Evolutionary conservation across 2,329 filamentous ascomycete genomes (phyloP).

Genomic region (Amesomyces nigricolor): DNA sequence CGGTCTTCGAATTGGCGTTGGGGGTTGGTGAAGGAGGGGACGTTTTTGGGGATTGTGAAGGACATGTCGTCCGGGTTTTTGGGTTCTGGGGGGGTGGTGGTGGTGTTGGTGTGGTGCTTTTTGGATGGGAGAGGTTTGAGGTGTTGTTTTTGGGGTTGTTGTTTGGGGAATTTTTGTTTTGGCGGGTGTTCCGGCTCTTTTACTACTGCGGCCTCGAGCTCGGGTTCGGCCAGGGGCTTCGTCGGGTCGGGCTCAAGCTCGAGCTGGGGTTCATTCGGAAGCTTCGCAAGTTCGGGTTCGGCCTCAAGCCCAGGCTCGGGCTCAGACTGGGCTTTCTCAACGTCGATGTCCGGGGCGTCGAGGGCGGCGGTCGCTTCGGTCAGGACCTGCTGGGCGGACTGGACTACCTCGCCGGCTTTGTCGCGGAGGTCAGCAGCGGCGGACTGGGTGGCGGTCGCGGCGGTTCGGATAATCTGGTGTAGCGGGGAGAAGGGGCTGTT

Average conservation of each 20-base stretch:
- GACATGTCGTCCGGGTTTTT: constrained; percentile 43
- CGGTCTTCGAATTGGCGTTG: constrained; percentile 61
- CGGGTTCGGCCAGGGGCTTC: too few relatives aligned
- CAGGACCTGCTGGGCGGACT: constrained; percentile 15
- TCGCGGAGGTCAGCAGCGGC: constrained; percentile 40
- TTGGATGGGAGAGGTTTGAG: too few relatives aligned
- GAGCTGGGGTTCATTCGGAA: too few relatives aligned
- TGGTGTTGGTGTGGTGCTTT: too few relatives aligned
- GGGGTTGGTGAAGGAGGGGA: constrained; percentile 62
- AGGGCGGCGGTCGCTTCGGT: constrained; percentile 2
- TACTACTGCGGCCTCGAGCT: too few relatives aligned
- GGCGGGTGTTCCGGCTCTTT: background rate
- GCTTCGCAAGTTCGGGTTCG: too few relatives aligned
- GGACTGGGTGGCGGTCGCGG: constrained; percentile 41
- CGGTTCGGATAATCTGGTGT: constrained; percentile 45
- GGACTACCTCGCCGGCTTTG: constrained; percentile 43
- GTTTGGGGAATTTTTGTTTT: background rate
- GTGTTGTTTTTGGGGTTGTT: background rate
- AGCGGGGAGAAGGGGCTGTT: constrained; percentile 26
- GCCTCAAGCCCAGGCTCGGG: constrained; percentile 27
- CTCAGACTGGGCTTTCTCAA: constrained; percentile 26
- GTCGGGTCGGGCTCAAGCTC: too few relatives aligned
- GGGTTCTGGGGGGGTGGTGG: background rate
- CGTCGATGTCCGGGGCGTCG: background rate
- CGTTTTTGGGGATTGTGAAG: constrained; percentile 62